Evolutionary conservation across 176 grass and related monocot genomes (phyloP), one percentile per base, ranked within the genome.

Genomic region (Rhynchospora breviuscula): DNA sequence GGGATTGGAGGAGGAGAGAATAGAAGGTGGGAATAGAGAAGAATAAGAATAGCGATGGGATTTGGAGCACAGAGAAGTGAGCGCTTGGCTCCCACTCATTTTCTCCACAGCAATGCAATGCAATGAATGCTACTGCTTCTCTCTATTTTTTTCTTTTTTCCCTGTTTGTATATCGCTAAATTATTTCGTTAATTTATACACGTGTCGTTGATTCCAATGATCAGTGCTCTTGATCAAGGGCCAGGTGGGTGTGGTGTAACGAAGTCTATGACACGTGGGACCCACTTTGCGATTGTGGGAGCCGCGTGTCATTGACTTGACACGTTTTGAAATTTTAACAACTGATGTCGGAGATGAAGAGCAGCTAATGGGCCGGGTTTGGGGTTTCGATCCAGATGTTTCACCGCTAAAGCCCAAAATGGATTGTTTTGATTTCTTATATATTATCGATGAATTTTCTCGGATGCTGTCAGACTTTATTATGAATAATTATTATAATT

Each of bases 21-120:
- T 62, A 66, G 49, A 85, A 84, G 84, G 43, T 82, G 79, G 46
- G 67, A 83, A 43, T 29, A 78, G 48, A 63, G 22, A 81, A 79
- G 43, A 65, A 63, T 58, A 63, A 45, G 43, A 65, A 63, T 63
- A 63, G 54, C 14, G 62, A 59, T 64, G 57, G 79, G 85, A 61
- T 90, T 84, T 83, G 90, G 77, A 85, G 82, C 70, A 84, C 83
- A 85, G 79, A 88, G 87, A 53, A 88, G 87, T 87, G 84, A 95
- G 88, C 54, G 86, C 88, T 84, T 89, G 88, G 89, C 79, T 89
- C 83, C 88, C 93, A 79, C 87, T 88, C 90, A 95, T 95, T 82
- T 82, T 82, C 17, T 6, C 23, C 1, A n/a, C n/a, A n/a, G n/a
- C n/a, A n/a, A n/a, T n/a, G n/a, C n/a, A n/a, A n/a, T n/a, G 33